These are phyloP conservation scores for Suillus decipiens DNA, from an alignment of 768 basidiomycete species.

Conservation along the genomic window DNA sequence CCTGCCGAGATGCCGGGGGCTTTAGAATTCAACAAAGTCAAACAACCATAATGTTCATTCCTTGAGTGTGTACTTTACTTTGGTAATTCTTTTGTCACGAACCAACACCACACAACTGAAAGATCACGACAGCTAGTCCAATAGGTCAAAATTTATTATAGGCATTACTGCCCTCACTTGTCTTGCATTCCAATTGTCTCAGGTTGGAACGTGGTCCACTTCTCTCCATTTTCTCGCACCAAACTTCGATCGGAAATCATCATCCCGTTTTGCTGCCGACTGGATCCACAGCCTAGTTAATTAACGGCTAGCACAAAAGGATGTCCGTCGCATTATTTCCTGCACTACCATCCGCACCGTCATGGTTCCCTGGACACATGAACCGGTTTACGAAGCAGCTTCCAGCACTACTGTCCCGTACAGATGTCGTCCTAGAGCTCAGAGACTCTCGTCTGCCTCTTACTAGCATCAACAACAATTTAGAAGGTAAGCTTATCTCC, in stretches of 20 bases:
- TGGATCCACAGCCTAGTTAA: background rate
- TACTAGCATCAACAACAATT: conserved; percentile 87
- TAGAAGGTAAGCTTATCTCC: conserved; percentile 66
- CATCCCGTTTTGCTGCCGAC: background rate
- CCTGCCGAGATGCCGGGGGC: conserved; percentile 18
- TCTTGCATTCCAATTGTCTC: background rate
- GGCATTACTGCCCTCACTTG: background rate
- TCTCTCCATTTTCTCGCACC: background rate
- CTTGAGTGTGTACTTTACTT: background rate
- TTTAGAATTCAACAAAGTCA: conserved; percentile 29
- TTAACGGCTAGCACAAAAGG: conserved; percentile 22
- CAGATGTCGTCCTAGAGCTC: conserved; percentile 92
- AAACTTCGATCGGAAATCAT: background rate
- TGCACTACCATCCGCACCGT: conserved; percentile 69
- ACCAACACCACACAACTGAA: background rate
- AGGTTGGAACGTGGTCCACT: background rate
- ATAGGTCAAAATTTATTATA: background rate
- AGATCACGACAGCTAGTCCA: background rate
- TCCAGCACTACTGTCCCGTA: conserved; percentile 74
- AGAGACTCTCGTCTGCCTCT: conserved; percentile 91
- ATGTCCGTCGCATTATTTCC: conserved; percentile 41
- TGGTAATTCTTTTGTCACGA: background rate
- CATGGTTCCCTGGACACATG: conserved; percentile 99
- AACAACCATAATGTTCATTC: conserved; percentile 15
- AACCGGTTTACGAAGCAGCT: conserved; percentile 79